A percentile compares a stretch with the other conserved stretches of the same genome.
Conservation (phyloP, 805 yeast species). For the Jamesozyma gamospora region DNA sequence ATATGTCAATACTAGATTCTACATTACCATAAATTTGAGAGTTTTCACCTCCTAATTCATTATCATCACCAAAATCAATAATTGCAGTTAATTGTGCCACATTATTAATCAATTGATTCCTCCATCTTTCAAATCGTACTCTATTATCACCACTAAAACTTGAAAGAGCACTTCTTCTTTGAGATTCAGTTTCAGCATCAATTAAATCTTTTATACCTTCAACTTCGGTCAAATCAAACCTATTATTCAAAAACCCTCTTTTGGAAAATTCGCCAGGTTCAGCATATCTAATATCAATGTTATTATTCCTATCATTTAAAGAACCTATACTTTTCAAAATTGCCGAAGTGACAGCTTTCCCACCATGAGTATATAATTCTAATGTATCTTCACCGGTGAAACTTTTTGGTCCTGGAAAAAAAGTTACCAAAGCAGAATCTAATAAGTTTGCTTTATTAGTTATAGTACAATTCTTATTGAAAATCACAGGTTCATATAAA, state of each 20-base stretch:
- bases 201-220: slow-evolving; percentile 86
- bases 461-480: not conserved
- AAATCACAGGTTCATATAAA: slow-evolving; percentile 31
- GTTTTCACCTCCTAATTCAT: slow-evolving; percentile 60
- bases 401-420: slow-evolving; percentile 62
- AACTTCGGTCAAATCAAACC: slow-evolving; percentile 76
- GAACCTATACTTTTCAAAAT: slow-evolving; percentile 52
- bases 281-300: slow-evolving; percentile 58
- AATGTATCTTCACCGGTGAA: slow-evolving; percentile 89
- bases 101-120: slow-evolving; percentile 49
- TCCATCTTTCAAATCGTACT: slow-evolving; percentile 51
- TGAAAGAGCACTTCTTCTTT: slow-evolving; percentile 62
- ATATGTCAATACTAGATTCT: slow-evolving; percentile 29
- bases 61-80: slow-evolving; percentile 93
- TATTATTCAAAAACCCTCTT: slow-evolving; percentile 77
- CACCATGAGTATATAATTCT: slow-evolving; percentile 92
- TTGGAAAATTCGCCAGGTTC: slow-evolving; percentile 88
- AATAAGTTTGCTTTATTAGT: slow-evolving; percentile 31
- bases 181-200: slow-evolving; percentile 89
- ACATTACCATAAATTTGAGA: slow-evolving; percentile 42
- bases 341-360: slow-evolving; percentile 68
- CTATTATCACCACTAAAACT: slow-evolving; percentile 65
- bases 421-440: slow-evolving; percentile 69
- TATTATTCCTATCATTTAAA: slow-evolving; percentile 37
- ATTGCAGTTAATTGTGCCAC: slow-evolving; percentile 76